A percentile compares a stretch with the other conserved stretches of the same genome.
Evolutionary conservation across 495 filamentous ascomycete genomes (phyloP).

Genomic region (Hypoxylon rickii): DNA sequence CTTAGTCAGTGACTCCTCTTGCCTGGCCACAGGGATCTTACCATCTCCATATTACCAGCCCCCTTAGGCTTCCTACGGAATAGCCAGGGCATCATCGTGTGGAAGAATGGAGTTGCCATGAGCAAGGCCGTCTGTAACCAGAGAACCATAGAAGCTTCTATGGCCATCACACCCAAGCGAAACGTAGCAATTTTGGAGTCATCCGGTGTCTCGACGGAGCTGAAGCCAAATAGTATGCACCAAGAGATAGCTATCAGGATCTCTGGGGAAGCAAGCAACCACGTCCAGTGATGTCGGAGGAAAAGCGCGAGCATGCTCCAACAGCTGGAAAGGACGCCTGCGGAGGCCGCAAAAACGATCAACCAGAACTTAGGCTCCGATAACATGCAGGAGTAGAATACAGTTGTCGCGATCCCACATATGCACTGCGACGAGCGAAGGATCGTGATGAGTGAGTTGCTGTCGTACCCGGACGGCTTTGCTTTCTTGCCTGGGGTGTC

Average conservation of each 20-base stretch:
- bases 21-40: neutral
- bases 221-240: constrained; percentile 13
- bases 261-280: constrained; percentile 16
- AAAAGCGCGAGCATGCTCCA: constrained; percentile 22
- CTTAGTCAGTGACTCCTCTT: too few species aligned
- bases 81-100: constrained; percentile 21
- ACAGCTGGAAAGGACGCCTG: neutral
- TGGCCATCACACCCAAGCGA: constrained; percentile 14
- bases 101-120: constrained; percentile 20
- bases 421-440: constrained; percentile 25
- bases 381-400: constrained; percentile 19
- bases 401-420: constrained; percentile 1
- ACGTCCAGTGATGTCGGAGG: constrained; percentile 24
- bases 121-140: constrained; percentile 27
- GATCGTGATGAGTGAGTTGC: constrained; percentile 30
- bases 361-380: constrained; percentile 17
- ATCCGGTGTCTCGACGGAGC: neutral
- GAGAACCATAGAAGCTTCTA: constrained; percentile 28
- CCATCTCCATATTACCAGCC: constrained; percentile 7
- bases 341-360: neutral
- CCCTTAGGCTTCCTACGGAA: neutral
- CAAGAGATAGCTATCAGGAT: constrained; percentile 14
- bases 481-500: constrained; percentile 17
- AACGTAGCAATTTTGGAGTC: constrained; percentile 17
- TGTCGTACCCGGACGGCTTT: constrained; percentile 30